Conservation (phyloP, 1,139 yeast species). For the Kodamaea suecica region DNA sequence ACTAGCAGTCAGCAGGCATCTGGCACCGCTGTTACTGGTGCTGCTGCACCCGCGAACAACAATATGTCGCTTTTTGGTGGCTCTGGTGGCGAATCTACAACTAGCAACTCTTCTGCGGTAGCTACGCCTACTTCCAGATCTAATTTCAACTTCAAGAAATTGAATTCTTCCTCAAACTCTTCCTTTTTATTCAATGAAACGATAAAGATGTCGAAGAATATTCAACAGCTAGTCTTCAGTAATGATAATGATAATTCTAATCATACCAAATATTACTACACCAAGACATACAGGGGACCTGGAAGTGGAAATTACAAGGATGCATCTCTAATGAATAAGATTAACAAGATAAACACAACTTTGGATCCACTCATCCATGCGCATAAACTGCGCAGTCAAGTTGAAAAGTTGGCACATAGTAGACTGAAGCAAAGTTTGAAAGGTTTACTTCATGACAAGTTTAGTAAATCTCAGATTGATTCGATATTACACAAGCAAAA, state of each 20-base stretch:
- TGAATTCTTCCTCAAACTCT: conserved; percentile 20
- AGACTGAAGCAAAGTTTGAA: conserved; percentile 31
- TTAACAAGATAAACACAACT: conserved; percentile 31
- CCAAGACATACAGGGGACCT: conserved; percentile 43
- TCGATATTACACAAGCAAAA: conserved; percentile 29
- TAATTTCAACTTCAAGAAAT: conserved; percentile 16
- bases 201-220: conserved; percentile 31
- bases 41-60: not conserved
- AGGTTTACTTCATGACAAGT: conserved; percentile 39
- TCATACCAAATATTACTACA: conserved; percentile 40
- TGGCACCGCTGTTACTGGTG: not conserved
- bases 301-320: conserved; percentile 50
- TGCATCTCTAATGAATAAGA: conserved; percentile 40
- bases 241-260: conserved; percentile 36
- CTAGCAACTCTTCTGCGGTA: conserved; percentile 6
- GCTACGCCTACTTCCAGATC: conserved; percentile 4
- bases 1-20: not conserved
- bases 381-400: conserved; percentile 13
- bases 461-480: conserved; percentile 32
- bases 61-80: conserved; percentile 4
- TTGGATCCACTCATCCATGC: conserved; percentile 14
- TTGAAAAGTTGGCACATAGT: conserved; percentile 5
- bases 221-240: conserved; percentile 36
- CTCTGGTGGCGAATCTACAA: conserved; percentile 14
- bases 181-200: conserved; percentile 25